Base-by-base conservation (phyloP, 2,329 filamentous ascomycete species). In the Sordariomycetes sp. region DNA sequence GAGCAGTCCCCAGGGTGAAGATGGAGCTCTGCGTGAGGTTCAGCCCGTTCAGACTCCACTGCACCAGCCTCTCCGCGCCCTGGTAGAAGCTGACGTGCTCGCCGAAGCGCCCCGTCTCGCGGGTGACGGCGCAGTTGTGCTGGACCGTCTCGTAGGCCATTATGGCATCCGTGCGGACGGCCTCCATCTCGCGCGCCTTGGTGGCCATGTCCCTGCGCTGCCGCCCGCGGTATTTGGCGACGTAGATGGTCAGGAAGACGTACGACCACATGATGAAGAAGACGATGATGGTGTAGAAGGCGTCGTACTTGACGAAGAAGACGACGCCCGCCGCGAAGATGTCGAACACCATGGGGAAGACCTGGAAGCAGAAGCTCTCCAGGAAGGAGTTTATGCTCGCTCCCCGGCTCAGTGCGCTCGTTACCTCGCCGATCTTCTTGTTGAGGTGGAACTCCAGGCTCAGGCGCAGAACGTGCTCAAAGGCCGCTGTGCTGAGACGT, bases 121-220 rank as follows among this genome's bases (percentile, higher is more conserved):
- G 87, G 3, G 75, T 66, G 49, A 90, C 85, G 7, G 84, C 84
- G 46, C 90, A 90, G 67, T 90, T 90, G 50, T 90, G 90, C 54
- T 90, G 90, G 53, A 90, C 85, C 2, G 84, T 90, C 63, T 98
- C 92, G 56, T 96, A 98, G 12, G 87, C 94, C 41, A 92, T 86
- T 66, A 98, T 92, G 1, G 92, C 96, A 57, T 98, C 92, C 53
- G 95, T 96, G 61, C 96, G 96, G 46, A 96, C 87, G 6, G 92
- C 92, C 58, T 95, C 90, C 59, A 95, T 87, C 59, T 95, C 87
- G 42, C 92, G 75, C 46, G 90, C 87, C 12, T 87, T 85, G 53
- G 95, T 96, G 32, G 90, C 90, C 82, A 95, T 95, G 50, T 90
- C 77, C 40, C 92, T 76, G 47, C 92, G 79, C 48, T 94, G 86